A percentile compares a stretch with the other conserved stretches of the same genome.
Conservation (phyloP, 208 protist species). For the Crithidia sp. region DNA sequence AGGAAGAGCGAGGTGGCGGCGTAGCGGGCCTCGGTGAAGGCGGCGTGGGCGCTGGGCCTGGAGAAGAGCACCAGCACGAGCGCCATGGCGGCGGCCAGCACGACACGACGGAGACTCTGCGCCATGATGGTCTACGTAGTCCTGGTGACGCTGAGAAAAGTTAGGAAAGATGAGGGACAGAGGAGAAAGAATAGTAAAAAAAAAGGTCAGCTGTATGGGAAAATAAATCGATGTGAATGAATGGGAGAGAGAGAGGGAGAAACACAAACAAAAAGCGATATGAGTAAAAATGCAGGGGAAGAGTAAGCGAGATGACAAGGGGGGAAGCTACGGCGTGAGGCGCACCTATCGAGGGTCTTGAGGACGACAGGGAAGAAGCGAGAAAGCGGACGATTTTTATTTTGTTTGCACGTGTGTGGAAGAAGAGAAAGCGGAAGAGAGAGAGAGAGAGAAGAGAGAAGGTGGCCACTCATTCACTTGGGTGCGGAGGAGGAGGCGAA, state of each 20-base stretch:
- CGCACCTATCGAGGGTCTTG: too few relatives aligned
- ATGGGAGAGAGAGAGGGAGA: background rate
- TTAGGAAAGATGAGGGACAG: background rate
- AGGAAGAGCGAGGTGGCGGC: constrained; percentile 7
- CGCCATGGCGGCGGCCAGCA: constrained; percentile 1
- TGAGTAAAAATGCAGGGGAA: background rate
- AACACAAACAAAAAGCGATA: background rate
- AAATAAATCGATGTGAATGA: background rate
- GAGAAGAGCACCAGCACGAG: constrained; percentile 7
- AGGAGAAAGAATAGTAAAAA: background rate
- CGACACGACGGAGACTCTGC: background rate
- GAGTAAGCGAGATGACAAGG: background rate
- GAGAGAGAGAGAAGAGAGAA: too few relatives aligned
- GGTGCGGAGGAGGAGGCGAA: too few relatives aligned
- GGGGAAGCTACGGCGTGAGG: background rate
- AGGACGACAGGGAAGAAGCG: too few relatives aligned
- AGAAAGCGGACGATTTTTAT: too few relatives aligned
- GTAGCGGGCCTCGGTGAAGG: constrained; percentile 12
- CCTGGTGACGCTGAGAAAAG: background rate
- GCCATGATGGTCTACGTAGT: background rate
- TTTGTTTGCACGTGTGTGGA: too few relatives aligned
- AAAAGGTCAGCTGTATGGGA: background rate
- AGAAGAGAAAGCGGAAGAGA: too few relatives aligned
- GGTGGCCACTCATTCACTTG: too few relatives aligned
- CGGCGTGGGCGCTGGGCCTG: background rate